A percentile compares a stretch with the other conserved stretches of the same genome.
phyloP scores from a whole-genome alignment of 2,329 filamentous ascomycete genomes.

The Colletotrichum scovillei region DNA sequence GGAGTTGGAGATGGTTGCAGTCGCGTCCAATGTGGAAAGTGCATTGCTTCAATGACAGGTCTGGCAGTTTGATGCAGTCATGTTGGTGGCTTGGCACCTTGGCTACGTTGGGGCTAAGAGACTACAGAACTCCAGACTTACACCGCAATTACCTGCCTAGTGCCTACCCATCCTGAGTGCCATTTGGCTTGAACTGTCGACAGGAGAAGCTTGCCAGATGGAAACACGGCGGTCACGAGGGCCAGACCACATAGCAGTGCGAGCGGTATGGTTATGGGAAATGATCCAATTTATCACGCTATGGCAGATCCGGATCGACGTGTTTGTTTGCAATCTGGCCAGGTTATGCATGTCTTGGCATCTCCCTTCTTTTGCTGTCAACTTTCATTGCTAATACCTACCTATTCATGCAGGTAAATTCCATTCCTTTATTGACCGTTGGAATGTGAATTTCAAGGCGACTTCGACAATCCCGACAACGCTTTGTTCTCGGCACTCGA shows the following conservation, averaged over 20 bases:
- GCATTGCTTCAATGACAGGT: neutral
- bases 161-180: too few species aligned
- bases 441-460: neutral
- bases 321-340: conserved; percentile 29
- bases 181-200: neutral
- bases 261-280: neutral
- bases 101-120: neutral
- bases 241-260: neutral
- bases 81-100: neutral
- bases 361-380: neutral
- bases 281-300: conserved; percentile 33
- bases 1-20: neutral
- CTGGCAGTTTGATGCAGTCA: neutral
- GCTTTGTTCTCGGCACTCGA: neutral
- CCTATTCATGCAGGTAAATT: neutral
- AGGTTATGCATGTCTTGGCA: conserved; percentile 22
- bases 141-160: too few species aligned
- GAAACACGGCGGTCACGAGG: neutral
- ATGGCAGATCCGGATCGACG: conserved; percentile 14
- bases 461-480: neutral
- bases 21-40: neutral
- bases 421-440: neutral
- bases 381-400: neutral
- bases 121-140: too few species aligned
- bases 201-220: conserved; percentile 3